phyloP scores from a whole-genome alignment of 2,329 filamentous ascomycete genomes.

The Cadophora sp. region DNA sequence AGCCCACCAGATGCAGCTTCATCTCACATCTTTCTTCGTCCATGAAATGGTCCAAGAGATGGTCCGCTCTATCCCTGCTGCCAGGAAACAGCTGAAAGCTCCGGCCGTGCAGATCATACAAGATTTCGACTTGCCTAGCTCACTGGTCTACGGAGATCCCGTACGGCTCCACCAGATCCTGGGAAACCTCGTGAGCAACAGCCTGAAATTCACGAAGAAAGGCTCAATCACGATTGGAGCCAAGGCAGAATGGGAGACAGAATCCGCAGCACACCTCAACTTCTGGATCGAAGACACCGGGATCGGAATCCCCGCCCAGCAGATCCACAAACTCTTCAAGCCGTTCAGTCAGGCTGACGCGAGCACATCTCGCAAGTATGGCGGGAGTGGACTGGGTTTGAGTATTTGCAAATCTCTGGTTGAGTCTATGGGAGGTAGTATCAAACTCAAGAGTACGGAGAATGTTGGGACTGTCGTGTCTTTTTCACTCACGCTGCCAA shows the following conservation, averaged over 20 bases:
- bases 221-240: constrained; percentile 87
- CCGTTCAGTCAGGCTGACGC: constrained; percentile 93
- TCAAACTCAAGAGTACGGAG: constrained; percentile 80
- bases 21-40: constrained; percentile 72
- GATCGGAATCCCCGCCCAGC: constrained; percentile 85
- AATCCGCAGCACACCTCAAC: constrained; percentile 73
- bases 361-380: constrained; percentile 88
- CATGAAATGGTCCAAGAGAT: constrained; percentile 71
- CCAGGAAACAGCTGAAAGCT: constrained; percentile 66
- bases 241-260: constrained; percentile 73
- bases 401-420: constrained; percentile 96
- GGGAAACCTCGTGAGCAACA: constrained; percentile 89
- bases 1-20: constrained; percentile 84
- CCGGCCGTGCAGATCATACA: constrained; percentile 63
- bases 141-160: constrained; percentile 74
- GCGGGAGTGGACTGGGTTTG: constrained; percentile 87
- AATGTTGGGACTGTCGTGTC: constrained; percentile 74
- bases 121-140: constrained; percentile 71
- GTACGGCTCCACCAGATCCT: constrained; percentile 72
- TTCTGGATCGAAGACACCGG: constrained; percentile 91
- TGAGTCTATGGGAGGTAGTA: constrained; percentile 86
- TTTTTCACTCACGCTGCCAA: constrained; percentile 86
- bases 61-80: constrained; percentile 66
- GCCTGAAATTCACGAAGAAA: constrained; percentile 89
- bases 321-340: constrained; percentile 84